Base-by-base conservation (phyloP, 371 early-diverging fungal species). In the Circinella minor region DNA sequence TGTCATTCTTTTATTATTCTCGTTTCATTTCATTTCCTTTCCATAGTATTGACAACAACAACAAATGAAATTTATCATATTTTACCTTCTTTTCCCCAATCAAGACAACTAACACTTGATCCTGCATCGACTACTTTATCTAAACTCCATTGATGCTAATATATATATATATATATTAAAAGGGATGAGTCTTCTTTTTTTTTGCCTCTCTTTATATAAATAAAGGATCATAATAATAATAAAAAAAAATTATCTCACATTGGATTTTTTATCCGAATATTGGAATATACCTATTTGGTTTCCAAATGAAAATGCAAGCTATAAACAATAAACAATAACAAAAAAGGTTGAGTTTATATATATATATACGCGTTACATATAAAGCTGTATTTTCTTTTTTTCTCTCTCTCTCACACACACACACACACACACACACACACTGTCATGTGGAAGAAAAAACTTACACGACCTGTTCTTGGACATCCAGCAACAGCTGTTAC, bases 11-110 rank as follows among this genome's bases (percentile, higher is more conserved):
- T 15, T n/a, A 49, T 49, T n/a, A 4, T 49, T 4, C 10, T 49
- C 39, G 49, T 49, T n/a, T n/a, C n/a, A n/a, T n/a, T n/a, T n/a
- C n/a, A n/a, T n/a, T n/a, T n/a, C n/a, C 13, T 49, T 49, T 14
- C 39, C 39, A n/a, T 49, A 49, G 49, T 49, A 15, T 15, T 4
- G 14, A n/a, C 5, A n/a, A 14, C 14, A n/a, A 49, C 4, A 49
- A 39, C 4, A n/a, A 49, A 49, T 15, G 49, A 49, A 15, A 39
- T 4, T 4, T n/a, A 49, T n/a, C n/a, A 49, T 4, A 49, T 8
- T 49, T 8, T 74, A 85, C 85, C 80, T n/a, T 81, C 49, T 14
- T 62, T 37, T 61, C 77, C 75, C 85, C 85, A 85, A 72, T 85
- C 83, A 10, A 85, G 66, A 43, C 85, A 82, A 13, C 59, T 65